phyloP scores from a whole-genome alignment of 129 eudicot genomes.

The Arctium lappa region DNA sequence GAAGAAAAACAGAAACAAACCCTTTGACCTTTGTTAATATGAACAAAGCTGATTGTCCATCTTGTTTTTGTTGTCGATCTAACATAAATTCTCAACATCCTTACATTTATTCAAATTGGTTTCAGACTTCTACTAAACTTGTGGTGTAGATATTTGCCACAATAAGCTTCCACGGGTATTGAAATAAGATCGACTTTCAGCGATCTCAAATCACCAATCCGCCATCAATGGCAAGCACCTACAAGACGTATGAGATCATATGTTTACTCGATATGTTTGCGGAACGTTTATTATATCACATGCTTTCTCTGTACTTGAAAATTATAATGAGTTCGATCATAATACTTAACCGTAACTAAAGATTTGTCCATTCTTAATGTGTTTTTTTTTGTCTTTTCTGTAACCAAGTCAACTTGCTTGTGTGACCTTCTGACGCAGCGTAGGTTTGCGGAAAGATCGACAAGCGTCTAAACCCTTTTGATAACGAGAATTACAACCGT shows the following conservation, averaged over 20 bases:
- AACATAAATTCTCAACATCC: no score
- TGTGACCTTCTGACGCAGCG: no score
- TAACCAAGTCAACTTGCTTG: background rate
- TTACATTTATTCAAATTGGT: no score
- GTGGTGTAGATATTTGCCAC: background rate
- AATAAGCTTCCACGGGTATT: background rate
- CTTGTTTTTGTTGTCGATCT: no score
- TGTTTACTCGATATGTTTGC: background rate
- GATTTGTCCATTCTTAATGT: background rate
- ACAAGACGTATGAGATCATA: conserved; percentile 2
- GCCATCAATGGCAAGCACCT: conserved; percentile 88
- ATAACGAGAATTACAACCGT: no score
- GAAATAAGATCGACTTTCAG: background rate
- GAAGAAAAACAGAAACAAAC: no score
- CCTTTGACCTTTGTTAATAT: no score
- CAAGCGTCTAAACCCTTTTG: no score
- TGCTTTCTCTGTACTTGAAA: background rate
- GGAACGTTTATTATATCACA: background rate
- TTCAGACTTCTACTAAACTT: background rate
- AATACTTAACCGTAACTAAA: background rate
- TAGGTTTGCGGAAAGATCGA: no score
- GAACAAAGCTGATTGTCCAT: no score
- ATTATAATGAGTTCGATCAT: background rate
- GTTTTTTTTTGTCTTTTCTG: no score
- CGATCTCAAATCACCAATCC: conserved; percentile 85